A percentile compares a stretch with the other conserved stretches of the same genome.
phyloP scores from a whole-genome alignment of 2,329 filamentous ascomycete species.

The Xylariales sp. region DNA sequence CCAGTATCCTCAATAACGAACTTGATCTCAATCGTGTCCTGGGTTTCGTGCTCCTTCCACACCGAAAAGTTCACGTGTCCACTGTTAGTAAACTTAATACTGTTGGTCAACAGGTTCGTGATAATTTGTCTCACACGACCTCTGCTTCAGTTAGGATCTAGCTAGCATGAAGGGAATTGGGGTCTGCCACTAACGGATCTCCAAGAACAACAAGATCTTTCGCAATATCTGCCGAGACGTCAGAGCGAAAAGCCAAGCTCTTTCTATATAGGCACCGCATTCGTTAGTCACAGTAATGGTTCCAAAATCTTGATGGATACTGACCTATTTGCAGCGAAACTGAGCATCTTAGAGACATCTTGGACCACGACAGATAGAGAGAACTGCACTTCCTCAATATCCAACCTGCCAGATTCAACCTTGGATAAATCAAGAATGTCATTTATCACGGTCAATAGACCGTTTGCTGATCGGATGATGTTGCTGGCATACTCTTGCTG shows the following conservation, averaged over 20 bases:
- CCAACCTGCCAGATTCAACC: slow-evolving; percentile 70
- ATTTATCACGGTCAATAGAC: slow-evolving; percentile 81
- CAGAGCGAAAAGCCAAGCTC: slow-evolving; percentile 66
- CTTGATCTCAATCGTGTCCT: slow-evolving; percentile 61
- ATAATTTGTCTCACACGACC: slow-evolving; percentile 80
- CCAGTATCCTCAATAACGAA: slow-evolving; percentile 75
- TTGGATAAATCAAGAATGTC: slow-evolving; percentile 90
- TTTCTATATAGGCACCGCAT: no score
- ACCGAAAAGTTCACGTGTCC: slow-evolving; percentile 66
- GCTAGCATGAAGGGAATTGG: no score
- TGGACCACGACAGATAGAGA: slow-evolving; percentile 68
- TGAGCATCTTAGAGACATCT: slow-evolving; percentile 83
- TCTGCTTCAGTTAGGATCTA: background rate
- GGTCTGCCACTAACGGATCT: slow-evolving; percentile 61
- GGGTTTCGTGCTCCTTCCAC: slow-evolving; percentile 56
- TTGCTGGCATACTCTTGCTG: slow-evolving; percentile 73
- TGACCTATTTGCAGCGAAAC: slow-evolving; percentile 67
- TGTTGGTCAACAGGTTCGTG: slow-evolving; percentile 73
- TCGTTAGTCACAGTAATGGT: no score
- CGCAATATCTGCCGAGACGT: slow-evolving; percentile 59
- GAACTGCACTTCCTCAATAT: slow-evolving; percentile 79
- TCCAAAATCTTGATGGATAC: no score
- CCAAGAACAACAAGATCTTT: slow-evolving; percentile 76
- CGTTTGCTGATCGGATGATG: slow-evolving; percentile 75
- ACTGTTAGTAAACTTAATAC: slow-evolving; percentile 69